Conservation (phyloP, 2,329 filamentous ascomycete genomes). For the Fusarium solani-melongenae region DNA sequence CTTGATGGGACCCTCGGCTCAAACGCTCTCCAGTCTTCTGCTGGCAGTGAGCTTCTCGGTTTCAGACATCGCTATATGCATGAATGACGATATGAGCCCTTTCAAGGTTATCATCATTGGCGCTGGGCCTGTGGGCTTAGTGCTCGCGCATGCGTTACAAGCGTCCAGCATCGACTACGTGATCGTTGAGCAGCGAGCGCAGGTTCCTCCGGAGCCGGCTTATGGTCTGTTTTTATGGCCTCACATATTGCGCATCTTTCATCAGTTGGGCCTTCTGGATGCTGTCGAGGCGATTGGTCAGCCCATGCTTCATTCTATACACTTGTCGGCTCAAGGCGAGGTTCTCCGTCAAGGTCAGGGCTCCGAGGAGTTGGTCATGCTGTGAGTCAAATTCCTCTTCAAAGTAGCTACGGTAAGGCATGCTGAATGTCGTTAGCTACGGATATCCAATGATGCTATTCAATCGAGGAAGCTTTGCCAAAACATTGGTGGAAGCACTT, state of each 20-base stretch:
- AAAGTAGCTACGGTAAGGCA: background rate
- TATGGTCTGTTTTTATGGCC: conserved; percentile 25
- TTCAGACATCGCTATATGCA: background rate
- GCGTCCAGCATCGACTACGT: conserved; percentile 16
- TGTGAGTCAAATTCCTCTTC: background rate
- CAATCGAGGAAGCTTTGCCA: conserved; percentile 19
- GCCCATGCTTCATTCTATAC: conserved; percentile 9
- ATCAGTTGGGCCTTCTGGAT: conserved; percentile 16
- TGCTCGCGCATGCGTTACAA: conserved; percentile 16
- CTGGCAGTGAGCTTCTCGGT: background rate
- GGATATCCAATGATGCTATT: conserved; percentile 24
- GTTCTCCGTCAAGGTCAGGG: background rate
- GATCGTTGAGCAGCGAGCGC: conserved; percentile 19
- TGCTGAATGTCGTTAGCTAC: background rate
- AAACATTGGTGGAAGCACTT: conserved; percentile 5
- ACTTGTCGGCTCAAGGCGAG: conserved; percentile 7
- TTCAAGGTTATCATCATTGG: conserved; percentile 25
- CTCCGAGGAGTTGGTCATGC: background rate
- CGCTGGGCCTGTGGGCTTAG: conserved; percentile 17
- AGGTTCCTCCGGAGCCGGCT: conserved; percentile 18
- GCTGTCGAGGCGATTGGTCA: background rate
- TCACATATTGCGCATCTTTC: conserved; percentile 18
- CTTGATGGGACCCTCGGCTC: background rate
- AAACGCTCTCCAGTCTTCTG: background rate
- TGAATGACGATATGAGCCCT: background rate